These are phyloP conservation scores for Rubroboletus satanas DNA, from an alignment of 768 basidiomycete genomes.

Conservation along the genomic window DNA sequence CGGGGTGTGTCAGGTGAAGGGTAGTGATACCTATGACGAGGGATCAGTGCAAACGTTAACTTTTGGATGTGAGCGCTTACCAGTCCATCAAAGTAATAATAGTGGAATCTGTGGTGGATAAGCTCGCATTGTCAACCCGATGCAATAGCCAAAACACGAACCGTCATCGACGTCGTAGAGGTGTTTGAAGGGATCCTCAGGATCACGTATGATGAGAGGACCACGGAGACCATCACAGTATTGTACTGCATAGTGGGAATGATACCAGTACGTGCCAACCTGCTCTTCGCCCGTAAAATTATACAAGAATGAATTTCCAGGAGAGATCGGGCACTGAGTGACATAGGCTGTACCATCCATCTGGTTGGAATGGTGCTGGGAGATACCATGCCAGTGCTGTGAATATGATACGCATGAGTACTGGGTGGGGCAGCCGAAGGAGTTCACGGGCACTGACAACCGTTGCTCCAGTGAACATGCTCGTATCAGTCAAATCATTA, in stretches of 20 bases:
- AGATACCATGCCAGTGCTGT: conserved; percentile 30
- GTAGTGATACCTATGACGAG: conserved; percentile 17
- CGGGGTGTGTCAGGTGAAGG: conserved; percentile 4
- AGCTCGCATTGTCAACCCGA: neutral
- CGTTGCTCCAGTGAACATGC: conserved; percentile 19
- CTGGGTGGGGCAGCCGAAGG: too few relatives aligned
- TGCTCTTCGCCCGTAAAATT: conserved; percentile 17
- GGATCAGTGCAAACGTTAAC: neutral
- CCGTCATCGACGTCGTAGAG: conserved; percentile 23
- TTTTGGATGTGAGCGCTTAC: neutral
- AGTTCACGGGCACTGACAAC: conserved; percentile 15
- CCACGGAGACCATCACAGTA: conserved; percentile 37
- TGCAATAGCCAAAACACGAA: conserved; percentile 2
- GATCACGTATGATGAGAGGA: conserved; percentile 1
- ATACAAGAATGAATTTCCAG: neutral
- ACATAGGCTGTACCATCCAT: conserved; percentile 36
- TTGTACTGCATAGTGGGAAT: conserved; percentile 6
- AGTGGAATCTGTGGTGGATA: neutral
- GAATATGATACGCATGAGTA: conserved; percentile 1
- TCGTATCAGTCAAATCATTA: conserved; percentile 19
- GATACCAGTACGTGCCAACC: neutral
- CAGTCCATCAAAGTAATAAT: neutral
- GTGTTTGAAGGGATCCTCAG: conserved; percentile 17
- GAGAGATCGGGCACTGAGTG: conserved; percentile 39
- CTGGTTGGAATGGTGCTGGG: conserved; percentile 20